These are phyloP conservation scores for Saururus chinensis DNA, from an alignment of 164 flowering plant genomes.

Conservation along the genomic window DNA sequence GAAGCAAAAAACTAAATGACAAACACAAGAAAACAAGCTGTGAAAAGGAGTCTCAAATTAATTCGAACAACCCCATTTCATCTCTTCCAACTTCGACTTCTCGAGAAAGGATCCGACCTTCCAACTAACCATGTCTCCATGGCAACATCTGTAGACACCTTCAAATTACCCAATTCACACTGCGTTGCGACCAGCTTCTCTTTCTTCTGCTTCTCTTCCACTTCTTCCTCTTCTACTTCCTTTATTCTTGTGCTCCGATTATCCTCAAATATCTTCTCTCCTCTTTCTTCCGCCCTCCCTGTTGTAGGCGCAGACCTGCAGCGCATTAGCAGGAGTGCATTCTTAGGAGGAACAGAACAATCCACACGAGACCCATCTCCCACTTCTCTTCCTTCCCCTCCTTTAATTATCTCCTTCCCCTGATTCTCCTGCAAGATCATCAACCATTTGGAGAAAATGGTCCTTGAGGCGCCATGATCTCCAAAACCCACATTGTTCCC, in stretches of 20 bases:
- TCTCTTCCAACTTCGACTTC: constrained; percentile 81
- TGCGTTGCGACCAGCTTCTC: constrained; percentile 44
- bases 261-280: not conserved
- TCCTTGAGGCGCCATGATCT: constrained; percentile 17
- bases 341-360: constrained; percentile 51
- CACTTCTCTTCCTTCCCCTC: constrained; percentile 1
- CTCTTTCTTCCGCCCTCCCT: constrained; percentile 50
- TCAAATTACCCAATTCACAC: constrained; percentile 51
- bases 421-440: constrained; percentile 73
- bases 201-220: constrained; percentile 18
- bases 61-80: constrained; percentile 7
- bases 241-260: constrained; percentile 4
- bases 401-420: constrained; percentile 4
- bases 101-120: constrained; percentile 47
- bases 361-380: constrained; percentile 11
- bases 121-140: constrained; percentile 84
- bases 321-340: constrained; percentile 84
- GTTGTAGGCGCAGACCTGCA: constrained; percentile 89
- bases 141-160: constrained; percentile 64
- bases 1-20: no score
- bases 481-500: constrained; percentile 12
- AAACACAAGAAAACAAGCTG: no score
- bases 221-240: constrained; percentile 12
- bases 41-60: no score
- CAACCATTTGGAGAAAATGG: constrained; percentile 72